Percentiles rank a stretch among this genome's conserved stretches.
Evolutionary conservation across 2,329 filamentous ascomycete species (phyloP).

Genomic region (Leptographium flavum): DNA sequence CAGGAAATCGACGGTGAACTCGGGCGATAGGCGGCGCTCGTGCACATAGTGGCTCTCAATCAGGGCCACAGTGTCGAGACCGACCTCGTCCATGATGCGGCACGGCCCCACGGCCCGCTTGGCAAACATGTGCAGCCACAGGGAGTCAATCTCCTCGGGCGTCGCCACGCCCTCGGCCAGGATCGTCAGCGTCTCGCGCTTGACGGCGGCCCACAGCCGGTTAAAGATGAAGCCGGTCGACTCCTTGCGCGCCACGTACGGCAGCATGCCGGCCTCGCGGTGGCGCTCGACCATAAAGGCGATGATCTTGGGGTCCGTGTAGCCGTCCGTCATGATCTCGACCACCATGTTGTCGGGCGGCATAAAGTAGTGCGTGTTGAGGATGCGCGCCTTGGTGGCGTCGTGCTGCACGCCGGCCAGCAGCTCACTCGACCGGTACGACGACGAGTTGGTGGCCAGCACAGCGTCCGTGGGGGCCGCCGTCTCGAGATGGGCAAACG

Average conservation of each 20-base stretch:
- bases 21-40: constrained; percentile 7
- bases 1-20: constrained; percentile 13
- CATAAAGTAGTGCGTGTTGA: constrained; percentile 22
- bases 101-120: constrained; percentile 16
- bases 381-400: constrained; percentile 13
- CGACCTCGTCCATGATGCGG: constrained; percentile 20
- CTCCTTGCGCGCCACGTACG: constrained; percentile 16
- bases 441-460: constrained; percentile 18
- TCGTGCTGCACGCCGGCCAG: constrained; percentile 9
- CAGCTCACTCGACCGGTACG: constrained; percentile 17
- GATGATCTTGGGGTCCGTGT: constrained; percentile 15
- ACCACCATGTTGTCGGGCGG: constrained; percentile 18
- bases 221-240: constrained; percentile 21
- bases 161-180: constrained; percentile 18
- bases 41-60: constrained; percentile 16
- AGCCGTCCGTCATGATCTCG: constrained; percentile 21
- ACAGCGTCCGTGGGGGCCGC: constrained; percentile 16
- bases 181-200: constrained; percentile 19
- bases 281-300: constrained; percentile 11
- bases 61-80: constrained; percentile 18
- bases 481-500: constrained; percentile 16
- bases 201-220: constrained; percentile 21
- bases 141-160: constrained; percentile 18
- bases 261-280: constrained; percentile 2
- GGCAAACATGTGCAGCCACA: constrained; percentile 17